Conservation (phyloP, 1,284 basidiomycete species). For the Sporisorium reilianum region DNA sequence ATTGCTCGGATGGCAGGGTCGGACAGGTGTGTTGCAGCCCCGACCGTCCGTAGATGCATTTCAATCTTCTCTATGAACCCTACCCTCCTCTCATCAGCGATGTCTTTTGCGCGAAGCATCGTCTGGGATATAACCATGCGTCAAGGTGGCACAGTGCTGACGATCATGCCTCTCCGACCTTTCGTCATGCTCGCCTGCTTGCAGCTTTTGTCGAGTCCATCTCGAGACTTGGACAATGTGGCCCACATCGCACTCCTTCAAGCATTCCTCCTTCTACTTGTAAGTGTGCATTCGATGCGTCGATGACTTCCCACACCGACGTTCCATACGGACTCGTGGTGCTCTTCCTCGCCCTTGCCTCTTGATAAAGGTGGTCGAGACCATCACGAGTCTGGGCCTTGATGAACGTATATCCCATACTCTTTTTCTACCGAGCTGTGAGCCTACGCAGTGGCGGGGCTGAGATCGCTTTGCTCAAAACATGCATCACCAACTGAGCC, state of each 20-base stretch:
- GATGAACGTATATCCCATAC: constrained; percentile 57
- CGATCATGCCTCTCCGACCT: background rate
- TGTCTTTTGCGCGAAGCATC: background rate
- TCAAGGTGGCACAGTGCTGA: constrained; percentile 3
- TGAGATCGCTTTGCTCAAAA: constrained; percentile 54
- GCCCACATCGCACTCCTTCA: background rate
- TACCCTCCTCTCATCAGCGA: constrained; percentile 20
- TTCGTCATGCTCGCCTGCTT: background rate
- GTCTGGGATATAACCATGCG: constrained; percentile 1
- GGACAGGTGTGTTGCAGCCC: constrained; percentile 37
- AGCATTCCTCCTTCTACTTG: constrained; percentile 6
- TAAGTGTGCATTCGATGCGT: constrained; percentile 16
- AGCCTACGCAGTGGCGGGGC: constrained; percentile 58
- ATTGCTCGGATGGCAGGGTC: constrained; percentile 13
- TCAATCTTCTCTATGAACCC: constrained; percentile 57
- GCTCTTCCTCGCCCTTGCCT: background rate
- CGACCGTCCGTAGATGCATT: constrained; percentile 53
- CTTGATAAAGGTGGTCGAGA: background rate
- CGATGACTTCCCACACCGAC: constrained; percentile 1
- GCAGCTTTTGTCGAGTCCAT: background rate
- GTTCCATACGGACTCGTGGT: constrained; percentile 22
- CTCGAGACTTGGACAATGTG: too few species aligned
- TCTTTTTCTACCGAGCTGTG: constrained; percentile 54
- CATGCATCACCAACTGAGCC: constrained; percentile 62
- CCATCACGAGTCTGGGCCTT: constrained; percentile 18